phyloP scores from a whole-genome alignment of 2,329 filamentous ascomycete species.

The Rhynchosporium graminicola region DNA sequence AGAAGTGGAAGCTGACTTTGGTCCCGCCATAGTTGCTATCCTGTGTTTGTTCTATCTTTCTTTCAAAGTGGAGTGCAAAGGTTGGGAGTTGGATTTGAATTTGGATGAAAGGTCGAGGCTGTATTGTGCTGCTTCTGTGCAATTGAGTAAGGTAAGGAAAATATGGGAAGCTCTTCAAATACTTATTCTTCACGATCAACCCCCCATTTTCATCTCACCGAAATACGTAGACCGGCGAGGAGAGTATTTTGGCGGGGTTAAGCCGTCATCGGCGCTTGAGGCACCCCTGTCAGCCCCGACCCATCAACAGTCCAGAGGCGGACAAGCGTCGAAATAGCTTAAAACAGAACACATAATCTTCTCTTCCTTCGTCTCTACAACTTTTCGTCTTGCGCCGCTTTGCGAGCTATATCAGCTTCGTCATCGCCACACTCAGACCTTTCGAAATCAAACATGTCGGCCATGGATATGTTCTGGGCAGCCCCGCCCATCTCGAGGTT shows the following conservation, averaged over 20 bases:
- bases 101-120: not conserved
- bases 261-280: too few species aligned
- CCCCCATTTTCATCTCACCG: too few species aligned
- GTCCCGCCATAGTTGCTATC: conserved; percentile 31
- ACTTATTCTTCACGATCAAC: too few species aligned
- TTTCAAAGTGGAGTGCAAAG: too few species aligned
- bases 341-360: conserved; percentile 27
- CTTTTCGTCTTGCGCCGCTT: conserved; percentile 13
- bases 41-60: not conserved
- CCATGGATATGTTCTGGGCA: conserved; percentile 64
- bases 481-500: conserved; percentile 69
- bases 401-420: conserved; percentile 27
- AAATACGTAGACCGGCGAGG: too few species aligned
- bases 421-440: conserved; percentile 15
- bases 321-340: not conserved
- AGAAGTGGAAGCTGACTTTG: conserved; percentile 25
- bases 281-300: too few species aligned
- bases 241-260: too few species aligned
- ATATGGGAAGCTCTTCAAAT: too few species aligned
- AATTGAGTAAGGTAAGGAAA: too few species aligned
- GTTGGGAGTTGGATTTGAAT: not conserved
- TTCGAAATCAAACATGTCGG: conserved; percentile 36
- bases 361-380: conserved; percentile 14
- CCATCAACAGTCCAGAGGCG: too few species aligned
- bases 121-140: too few species aligned